Evolutionary conservation across 148 eudicot species (phyloP).

Genomic region (Spergularia marina): DNA sequence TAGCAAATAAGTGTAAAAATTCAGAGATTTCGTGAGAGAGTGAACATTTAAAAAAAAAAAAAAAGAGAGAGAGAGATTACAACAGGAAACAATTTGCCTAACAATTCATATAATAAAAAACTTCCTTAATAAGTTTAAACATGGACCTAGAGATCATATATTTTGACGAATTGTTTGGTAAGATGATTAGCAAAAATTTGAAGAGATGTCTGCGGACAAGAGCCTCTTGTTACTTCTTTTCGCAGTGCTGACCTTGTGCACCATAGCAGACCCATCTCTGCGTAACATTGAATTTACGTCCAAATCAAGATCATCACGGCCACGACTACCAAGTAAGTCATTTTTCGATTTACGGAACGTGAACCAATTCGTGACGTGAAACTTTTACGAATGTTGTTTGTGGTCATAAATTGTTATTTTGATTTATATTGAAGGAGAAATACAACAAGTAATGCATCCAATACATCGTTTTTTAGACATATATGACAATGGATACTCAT

Average conservation of each 20-base stretch:
- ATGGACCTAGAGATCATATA: not conserved
- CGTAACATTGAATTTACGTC: not conserved
- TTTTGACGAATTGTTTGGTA: not conserved
- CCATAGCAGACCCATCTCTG: not conserved
- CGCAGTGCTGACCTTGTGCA: not conserved
- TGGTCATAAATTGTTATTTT: no score
- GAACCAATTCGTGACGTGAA: no score
- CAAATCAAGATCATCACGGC: not conserved
- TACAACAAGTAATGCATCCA: no score
- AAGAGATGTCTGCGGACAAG: conserved; percentile 2
- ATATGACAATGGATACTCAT: no score
- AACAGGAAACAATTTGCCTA: not conserved
- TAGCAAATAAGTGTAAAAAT: not conserved
- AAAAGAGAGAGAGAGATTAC: not conserved
- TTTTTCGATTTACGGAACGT: no score
- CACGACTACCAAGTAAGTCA: not conserved
- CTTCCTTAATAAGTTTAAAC: not conserved
- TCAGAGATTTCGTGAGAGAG: not conserved
- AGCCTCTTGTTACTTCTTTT: not conserved
- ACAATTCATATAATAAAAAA: not conserved
- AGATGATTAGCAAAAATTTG: not conserved
- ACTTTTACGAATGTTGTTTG: no score
- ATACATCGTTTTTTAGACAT: no score
- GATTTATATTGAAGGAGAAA: no score
- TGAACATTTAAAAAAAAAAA: not conserved